Evolutionary conservation across 306 rosid species (phyloP).

Genomic region (Ochetophila trinervis): DNA sequence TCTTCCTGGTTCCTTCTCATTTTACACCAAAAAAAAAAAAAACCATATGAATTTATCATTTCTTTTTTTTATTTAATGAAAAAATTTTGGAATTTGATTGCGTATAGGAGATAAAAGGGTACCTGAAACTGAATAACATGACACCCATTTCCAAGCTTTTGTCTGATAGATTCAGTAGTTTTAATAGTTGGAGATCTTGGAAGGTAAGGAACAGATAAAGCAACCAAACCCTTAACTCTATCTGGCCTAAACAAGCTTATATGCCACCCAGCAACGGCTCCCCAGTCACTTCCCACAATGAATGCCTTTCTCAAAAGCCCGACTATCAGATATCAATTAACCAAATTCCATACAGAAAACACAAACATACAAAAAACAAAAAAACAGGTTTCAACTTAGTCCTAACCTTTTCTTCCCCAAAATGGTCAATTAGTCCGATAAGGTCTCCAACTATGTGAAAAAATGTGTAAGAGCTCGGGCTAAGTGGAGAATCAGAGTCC

Average conservation of each 20-base stretch:
- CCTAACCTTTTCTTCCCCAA: conserved; percentile 54
- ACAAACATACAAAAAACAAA: not conserved
- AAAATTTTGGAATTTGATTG: too few relatives aligned
- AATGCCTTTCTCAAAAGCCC: conserved; percentile 36
- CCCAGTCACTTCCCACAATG: conserved; percentile 69
- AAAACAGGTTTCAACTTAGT: too few relatives aligned
- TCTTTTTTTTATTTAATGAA: too few relatives aligned
- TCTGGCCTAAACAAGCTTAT: conserved; percentile 61
- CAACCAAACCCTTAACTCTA: conserved; percentile 56
- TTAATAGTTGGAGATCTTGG: conserved; percentile 47
- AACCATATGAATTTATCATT: too few relatives aligned
- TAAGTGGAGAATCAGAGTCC: conserved; percentile 55
- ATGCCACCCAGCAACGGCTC: conserved; percentile 58
- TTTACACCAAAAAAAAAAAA: not conserved
- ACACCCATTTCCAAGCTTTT: conserved; percentile 40
- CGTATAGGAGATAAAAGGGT: not conserved
- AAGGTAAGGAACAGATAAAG: conserved; percentile 49
- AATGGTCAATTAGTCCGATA: conserved; percentile 57
- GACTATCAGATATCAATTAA: not conserved
- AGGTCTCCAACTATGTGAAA: conserved; percentile 54
- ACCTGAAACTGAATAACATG: conserved; percentile 74
- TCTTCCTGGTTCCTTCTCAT: conserved; percentile 66
- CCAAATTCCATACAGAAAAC: not conserved
- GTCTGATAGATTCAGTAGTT: conserved; percentile 36
- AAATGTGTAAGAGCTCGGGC: conserved; percentile 41